Conservation (phyloP, 192 early-diverging fungal species). For the Coemansia sp. region DNA sequence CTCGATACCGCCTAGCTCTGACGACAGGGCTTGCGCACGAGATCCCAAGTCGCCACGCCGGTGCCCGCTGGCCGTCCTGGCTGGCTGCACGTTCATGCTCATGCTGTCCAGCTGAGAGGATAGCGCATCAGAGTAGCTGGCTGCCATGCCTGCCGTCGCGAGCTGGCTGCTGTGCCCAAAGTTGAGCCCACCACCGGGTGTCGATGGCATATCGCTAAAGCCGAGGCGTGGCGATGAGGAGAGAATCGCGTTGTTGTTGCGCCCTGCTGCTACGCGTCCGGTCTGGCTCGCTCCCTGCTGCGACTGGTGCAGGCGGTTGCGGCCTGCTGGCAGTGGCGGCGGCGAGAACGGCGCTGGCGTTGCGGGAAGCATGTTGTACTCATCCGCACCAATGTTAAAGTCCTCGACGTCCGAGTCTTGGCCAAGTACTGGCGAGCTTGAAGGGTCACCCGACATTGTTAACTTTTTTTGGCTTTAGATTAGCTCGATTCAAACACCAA, state of each 20-base stretch:
- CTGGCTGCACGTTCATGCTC: constrained; percentile 27
- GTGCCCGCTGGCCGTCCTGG: constrained; percentile 11
- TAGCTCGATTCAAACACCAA: constrained; percentile 10
- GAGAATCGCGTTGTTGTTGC: constrained; percentile 5
- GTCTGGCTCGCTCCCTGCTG: constrained; percentile 5
- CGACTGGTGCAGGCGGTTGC: constrained; percentile 15
- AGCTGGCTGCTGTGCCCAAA: constrained; percentile 34
- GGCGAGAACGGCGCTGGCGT: constrained; percentile 51
- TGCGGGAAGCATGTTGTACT: constrained; percentile 45
- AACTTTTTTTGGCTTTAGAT: not conserved
- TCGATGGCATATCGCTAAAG: constrained; percentile 47
- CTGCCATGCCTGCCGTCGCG: constrained; percentile 30
- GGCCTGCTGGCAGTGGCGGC: constrained; percentile 16
- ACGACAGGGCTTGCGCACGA: constrained; percentile 42
- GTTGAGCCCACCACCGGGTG: constrained; percentile 20
- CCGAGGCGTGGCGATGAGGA: constrained; percentile 44
- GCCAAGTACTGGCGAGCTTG: constrained; percentile 44
- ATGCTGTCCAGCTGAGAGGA: constrained; percentile 51
- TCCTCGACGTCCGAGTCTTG: constrained; percentile 41
- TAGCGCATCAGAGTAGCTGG: constrained; percentile 32
- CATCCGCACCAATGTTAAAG: constrained; percentile 9
- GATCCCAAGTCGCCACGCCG: constrained; percentile 46
- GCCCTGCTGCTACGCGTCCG: constrained; percentile 3
- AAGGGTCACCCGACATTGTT: constrained; percentile 33
- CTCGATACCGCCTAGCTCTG: constrained; percentile 46